Conservation (phyloP, 257 asterid species). For the Nicotiana paniculata region DNA sequence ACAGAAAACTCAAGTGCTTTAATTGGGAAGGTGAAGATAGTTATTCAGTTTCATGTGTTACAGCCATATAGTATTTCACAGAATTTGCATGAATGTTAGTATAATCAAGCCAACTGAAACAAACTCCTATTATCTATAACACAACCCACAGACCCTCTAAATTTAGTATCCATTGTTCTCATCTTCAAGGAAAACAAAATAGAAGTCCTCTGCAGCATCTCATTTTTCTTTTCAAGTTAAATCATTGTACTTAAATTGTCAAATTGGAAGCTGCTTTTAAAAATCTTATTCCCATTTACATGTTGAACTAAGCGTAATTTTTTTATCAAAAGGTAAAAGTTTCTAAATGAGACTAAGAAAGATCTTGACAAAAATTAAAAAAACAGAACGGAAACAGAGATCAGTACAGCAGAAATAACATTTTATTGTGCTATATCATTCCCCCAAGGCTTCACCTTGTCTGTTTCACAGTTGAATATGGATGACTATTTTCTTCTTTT, state of each 20-base stretch:
- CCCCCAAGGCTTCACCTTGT: background rate
- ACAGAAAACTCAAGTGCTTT: background rate
- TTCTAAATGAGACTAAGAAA: background rate
- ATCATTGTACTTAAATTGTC: background rate
- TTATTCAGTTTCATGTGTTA: background rate
- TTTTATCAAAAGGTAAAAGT: background rate
- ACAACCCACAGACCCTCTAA: background rate
- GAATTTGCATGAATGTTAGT: background rate
- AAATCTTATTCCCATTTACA: background rate
- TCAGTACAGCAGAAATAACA: background rate
- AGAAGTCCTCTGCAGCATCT: background rate
- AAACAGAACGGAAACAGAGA: background rate
- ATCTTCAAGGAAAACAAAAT: background rate
- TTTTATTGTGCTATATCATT: background rate
- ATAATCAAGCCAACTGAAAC: background rate
- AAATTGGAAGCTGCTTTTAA: background rate
- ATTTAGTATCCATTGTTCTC: background rate
- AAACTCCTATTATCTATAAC: background rate
- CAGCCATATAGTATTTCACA: background rate
- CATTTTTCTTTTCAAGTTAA: background rate
- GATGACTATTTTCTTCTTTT: background rate
- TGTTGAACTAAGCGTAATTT: background rate
- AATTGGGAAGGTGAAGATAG: background rate
- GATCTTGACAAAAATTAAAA: background rate
- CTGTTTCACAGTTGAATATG: background rate